phyloP scores from a whole-genome alignment of 2,329 filamentous ascomycete species.

The Aspergillus puulaauensis region DNA sequence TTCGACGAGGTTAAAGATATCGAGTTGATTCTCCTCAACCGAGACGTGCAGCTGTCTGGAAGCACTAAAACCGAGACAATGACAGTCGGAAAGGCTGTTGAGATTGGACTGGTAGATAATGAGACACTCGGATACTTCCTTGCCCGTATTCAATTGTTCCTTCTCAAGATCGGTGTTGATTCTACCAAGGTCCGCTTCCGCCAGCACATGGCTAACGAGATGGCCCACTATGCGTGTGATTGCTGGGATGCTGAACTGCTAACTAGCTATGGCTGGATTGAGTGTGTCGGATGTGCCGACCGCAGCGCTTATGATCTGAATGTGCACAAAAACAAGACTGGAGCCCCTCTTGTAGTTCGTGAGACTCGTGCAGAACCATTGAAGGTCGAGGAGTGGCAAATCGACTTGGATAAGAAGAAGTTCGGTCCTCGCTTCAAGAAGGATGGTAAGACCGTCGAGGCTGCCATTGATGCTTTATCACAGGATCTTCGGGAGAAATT shows the following conservation, averaged over 20 bases:
- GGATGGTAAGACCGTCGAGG: constrained; percentile 81
- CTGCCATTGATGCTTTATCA: constrained; percentile 70
- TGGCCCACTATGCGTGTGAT: constrained; percentile 93
- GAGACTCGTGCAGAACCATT: constrained; percentile 77
- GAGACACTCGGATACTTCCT: constrained; percentile 98
- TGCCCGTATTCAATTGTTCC: constrained; percentile 87
- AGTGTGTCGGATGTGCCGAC: constrained; percentile 96
- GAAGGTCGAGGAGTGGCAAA: constrained; percentile 80
- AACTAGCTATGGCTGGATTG: constrained; percentile 94
- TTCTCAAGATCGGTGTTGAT: constrained; percentile 85
- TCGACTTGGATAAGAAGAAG: constrained; percentile 90
- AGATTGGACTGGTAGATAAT: constrained; percentile 82
- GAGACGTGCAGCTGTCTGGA: constrained; percentile 80
- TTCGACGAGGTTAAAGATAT: constrained; percentile 83
- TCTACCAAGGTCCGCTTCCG: constrained; percentile 87
- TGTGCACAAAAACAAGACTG: constrained; percentile 91
- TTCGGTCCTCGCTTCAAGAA: constrained; percentile 96
- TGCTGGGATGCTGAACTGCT: constrained; percentile 97
- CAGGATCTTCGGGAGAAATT: constrained; percentile 82
- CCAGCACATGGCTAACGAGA: constrained; percentile 90
- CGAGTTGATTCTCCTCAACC: constrained; percentile 80
- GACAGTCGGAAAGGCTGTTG: constrained; percentile 82
- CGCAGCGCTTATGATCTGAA: constrained; percentile 91
- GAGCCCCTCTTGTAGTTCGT: constrained; percentile 79
- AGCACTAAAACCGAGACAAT: constrained; percentile 73